A percentile compares a stretch with the other conserved stretches of the same genome.
phyloP scores from a whole-genome alignment of 345 rosid genomes.

The Camelina neglecta region DNA sequence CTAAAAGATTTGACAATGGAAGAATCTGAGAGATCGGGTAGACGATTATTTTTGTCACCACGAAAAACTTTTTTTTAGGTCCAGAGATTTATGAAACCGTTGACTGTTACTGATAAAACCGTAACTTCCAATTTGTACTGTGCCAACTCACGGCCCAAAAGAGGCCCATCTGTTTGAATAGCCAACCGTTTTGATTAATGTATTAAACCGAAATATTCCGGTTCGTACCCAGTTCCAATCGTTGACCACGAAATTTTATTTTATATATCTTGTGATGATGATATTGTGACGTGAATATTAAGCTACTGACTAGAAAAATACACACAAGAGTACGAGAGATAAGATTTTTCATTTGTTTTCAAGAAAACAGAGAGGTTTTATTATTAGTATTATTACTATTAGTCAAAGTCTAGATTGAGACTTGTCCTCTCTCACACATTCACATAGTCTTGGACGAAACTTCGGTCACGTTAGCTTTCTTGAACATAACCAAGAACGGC shows the following conservation, averaged over 20 bases:
- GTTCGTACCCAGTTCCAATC: no score
- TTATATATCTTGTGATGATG: no score
- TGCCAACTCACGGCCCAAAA: conserved; percentile 9
- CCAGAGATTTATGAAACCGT: not conserved
- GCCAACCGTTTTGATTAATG: not conserved
- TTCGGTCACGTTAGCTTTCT: conserved; percentile 49
- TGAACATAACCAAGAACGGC: conserved; percentile 62
- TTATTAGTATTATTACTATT: not conserved
- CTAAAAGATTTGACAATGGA: not conserved
- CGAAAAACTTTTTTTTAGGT: not conserved
- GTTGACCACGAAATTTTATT: no score
- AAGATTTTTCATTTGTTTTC: not conserved
- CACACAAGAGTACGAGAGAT: no score
- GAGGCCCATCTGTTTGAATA: not conserved
- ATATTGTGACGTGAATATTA: no score
- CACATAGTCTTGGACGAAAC: conserved; percentile 29
- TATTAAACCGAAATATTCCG: not conserved
- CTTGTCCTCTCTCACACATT: conserved; percentile 20
- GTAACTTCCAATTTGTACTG: not conserved
- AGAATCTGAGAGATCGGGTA: not conserved
- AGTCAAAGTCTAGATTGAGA: not conserved
- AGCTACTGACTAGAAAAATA: not conserved
- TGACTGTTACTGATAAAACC: conserved; percentile 9
- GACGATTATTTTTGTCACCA: conserved; percentile 18
- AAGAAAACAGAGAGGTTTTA: conserved; percentile 13